Conservation (phyloP, 2,329 filamentous ascomycete species). For the Nemania sp. region DNA sequence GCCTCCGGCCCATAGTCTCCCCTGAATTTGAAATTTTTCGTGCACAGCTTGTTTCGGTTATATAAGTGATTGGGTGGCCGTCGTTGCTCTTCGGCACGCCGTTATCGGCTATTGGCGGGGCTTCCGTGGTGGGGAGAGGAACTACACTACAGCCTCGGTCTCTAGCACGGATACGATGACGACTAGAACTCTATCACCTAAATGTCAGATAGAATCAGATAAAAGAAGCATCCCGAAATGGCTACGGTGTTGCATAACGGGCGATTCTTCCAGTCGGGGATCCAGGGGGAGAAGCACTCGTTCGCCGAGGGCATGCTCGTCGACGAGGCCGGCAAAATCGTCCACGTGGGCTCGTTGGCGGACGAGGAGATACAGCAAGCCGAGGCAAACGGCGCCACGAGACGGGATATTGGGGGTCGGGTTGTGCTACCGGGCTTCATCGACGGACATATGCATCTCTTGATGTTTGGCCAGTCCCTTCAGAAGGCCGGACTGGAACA, state of each 20-base stretch:
- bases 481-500: constrained; percentile 53
- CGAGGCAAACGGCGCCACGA: constrained; percentile 31
- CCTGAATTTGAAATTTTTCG: neutral
- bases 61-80: neutral
- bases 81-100: constrained; percentile 18
- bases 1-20: neutral
- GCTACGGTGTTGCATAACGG: constrained; percentile 61
- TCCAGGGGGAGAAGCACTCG: constrained; percentile 31
- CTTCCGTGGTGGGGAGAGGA: constrained; percentile 10
- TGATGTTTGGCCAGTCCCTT: constrained; percentile 59
- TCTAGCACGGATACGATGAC: neutral
- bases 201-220: neutral
- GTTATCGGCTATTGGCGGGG: constrained; percentile 27
- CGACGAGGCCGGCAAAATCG: constrained; percentile 42
- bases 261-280: constrained; percentile 60
- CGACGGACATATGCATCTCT: constrained; percentile 62
- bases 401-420: constrained; percentile 45
- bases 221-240: constrained; percentile 38
- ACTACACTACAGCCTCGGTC: constrained; percentile 6
- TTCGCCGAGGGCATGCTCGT: constrained; percentile 48
- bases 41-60: neutral
- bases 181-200: neutral
- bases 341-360: constrained; percentile 42
- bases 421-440: constrained; percentile 59
- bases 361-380: constrained; percentile 40